Percentiles rank a stretch among this genome's conserved stretches.
phyloP scores from a whole-genome alignment of 129 eudicot genomes.

The Solidago caesia region DNA sequence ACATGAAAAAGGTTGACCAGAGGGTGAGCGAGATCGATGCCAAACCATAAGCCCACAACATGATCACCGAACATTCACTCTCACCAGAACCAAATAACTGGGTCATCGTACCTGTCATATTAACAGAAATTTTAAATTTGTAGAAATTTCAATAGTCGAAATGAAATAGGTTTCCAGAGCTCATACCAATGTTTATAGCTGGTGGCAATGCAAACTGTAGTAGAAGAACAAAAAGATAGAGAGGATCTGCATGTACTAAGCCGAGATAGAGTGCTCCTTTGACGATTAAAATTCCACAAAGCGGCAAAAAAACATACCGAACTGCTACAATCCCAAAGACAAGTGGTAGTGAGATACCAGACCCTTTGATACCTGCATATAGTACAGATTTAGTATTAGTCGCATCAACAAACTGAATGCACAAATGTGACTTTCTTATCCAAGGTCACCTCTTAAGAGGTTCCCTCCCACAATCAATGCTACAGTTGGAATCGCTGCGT shows the following conservation, averaged over 20 bases:
- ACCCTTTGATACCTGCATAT: conserved; percentile 62
- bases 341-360: conserved; percentile 44
- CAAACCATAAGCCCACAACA: conserved; percentile 55
- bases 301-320: conserved; percentile 61
- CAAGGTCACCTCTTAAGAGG: not conserved
- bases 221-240: conserved; percentile 66
- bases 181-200: conserved; percentile 83
- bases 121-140: not conserved
- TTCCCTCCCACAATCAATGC: not conserved
- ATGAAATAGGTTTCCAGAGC: not conserved
- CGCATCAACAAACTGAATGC: conserved; percentile 10
- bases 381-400: conserved; percentile 1
- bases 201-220: conserved; percentile 85
- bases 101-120: conserved; percentile 51
- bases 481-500: not conserved
- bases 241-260: conserved; percentile 55
- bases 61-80: conserved; percentile 65
- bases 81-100: conserved; percentile 68
- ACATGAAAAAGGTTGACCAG: conserved; percentile 63
- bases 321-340: conserved; percentile 53
- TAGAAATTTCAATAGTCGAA: not conserved
- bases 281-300: conserved; percentile 56
- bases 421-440: not conserved
- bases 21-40: conserved; percentile 57
- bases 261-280: conserved; percentile 56